Conservation (phyloP, 2,329 filamentous ascomycete species). For the Cryphonectria carpinicola region DNA sequence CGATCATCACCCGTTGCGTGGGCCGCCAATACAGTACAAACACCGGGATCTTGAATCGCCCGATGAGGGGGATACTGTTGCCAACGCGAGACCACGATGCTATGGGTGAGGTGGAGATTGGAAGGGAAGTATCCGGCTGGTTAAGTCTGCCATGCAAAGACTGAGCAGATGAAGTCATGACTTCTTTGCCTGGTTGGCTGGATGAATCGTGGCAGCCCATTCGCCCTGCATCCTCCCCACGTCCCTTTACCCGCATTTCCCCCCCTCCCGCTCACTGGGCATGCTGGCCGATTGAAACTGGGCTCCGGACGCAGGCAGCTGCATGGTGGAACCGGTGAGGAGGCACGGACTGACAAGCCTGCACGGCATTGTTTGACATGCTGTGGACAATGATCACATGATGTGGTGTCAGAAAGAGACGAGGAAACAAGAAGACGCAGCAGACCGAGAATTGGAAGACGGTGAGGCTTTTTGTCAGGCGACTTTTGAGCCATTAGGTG, state of each 20-base stretch:
- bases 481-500: background rate
- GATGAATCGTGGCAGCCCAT: background rate
- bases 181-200: background rate
- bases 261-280: background rate
- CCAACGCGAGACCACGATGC: background rate
- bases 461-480: background rate
- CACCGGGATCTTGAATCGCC: background rate
- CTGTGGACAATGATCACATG: background rate
- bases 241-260: background rate
- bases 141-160: background rate
- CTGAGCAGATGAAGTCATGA: conserved; percentile 2
- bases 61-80: background rate
- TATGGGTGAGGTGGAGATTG: background rate
- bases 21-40: background rate
- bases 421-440: background rate
- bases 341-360: background rate
- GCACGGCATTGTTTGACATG: background rate
- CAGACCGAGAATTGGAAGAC: background rate
- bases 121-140: background rate
- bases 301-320: background rate
- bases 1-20: background rate
- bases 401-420: background rate
- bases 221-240: background rate
- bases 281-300: background rate
- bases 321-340: background rate